phyloP scores from a whole-genome alignment of 1,139 yeast genomes.

The Pichia sp. region DNA sequence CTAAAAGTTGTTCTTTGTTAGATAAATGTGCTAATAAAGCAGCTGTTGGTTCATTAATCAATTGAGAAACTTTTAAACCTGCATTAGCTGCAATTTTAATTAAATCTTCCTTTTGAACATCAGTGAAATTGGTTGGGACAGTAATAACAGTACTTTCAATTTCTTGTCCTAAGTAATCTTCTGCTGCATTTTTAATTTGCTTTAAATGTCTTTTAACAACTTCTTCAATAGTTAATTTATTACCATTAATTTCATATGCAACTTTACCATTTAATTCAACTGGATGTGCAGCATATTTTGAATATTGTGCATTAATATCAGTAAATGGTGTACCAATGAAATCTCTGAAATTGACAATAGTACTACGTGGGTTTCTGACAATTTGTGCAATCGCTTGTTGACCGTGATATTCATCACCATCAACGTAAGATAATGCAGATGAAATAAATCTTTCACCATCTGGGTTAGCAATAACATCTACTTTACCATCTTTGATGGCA shows the following conservation, averaged over 20 bases:
- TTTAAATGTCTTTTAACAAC: constrained; percentile 77
- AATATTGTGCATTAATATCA: constrained; percentile 58
- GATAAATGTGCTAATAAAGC: constrained; percentile 76
- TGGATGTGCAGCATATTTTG: constrained; percentile 68
- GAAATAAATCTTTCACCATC: constrained; percentile 99
- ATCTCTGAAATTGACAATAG: constrained; percentile 90
- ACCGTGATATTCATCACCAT: constrained; percentile 95
- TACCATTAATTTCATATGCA: constrained; percentile 55
- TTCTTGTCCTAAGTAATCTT: constrained; percentile 79
- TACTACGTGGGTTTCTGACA: constrained; percentile 82
- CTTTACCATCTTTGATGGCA: constrained; percentile 85
- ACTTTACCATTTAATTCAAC: constrained; percentile 62
- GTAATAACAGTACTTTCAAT: constrained; percentile 84
- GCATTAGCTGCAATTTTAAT: constrained; percentile 59
- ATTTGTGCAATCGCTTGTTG: constrained; percentile 92
- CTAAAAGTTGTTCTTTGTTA: constrained; percentile 44
- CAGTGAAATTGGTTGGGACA: constrained; percentile 85
- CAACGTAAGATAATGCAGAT: constrained; percentile 85
- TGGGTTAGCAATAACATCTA: constrained; percentile 96
- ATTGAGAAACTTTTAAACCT: constrained; percentile 76
- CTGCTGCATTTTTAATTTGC: constrained; percentile 83
- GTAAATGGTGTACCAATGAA: constrained; percentile 71
- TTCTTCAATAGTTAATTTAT: constrained; percentile 60
- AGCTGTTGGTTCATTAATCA: constrained; percentile 89
- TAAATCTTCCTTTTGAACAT: constrained; percentile 63